These are phyloP conservation scores for Cyclotella choctawhatcheeana DNA, from an alignment of 108 stramenopile genomes.

Conservation along the genomic window DNA sequence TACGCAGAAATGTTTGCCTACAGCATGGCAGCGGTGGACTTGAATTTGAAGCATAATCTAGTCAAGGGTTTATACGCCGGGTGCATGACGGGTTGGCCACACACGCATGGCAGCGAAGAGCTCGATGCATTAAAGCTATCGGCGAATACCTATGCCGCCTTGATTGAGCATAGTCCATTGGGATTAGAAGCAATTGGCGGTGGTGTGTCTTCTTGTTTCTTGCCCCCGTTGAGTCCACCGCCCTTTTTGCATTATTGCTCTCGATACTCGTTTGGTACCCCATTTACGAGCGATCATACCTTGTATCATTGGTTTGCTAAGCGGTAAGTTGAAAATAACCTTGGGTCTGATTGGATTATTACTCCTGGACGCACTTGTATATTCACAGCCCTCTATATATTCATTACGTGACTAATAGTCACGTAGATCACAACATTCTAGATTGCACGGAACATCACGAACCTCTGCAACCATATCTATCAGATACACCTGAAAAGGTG, in stretches of 20 bases:
- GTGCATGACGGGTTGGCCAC: constrained; percentile 61
- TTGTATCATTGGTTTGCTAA: constrained; percentile 56
- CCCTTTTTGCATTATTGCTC: constrained; percentile 64
- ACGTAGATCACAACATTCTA: constrained; percentile 51
- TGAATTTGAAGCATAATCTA: constrained; percentile 48
- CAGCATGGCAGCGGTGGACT: constrained; percentile 49
- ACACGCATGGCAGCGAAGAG: constrained; percentile 26
- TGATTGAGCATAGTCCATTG: constrained; percentile 17
- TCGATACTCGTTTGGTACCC: constrained; percentile 49
- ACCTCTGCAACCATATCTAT: constrained; percentile 38
- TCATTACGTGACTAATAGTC: constrained; percentile 15
- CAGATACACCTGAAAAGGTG: constrained; percentile 30
- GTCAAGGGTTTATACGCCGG: constrained; percentile 48
- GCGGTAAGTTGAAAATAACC: constrained; percentile 8
- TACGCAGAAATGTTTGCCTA: constrained; percentile 65
- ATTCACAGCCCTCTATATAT: neutral
- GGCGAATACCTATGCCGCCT: constrained; percentile 39
- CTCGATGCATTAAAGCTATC: constrained; percentile 27
- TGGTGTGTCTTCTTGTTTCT: constrained; percentile 50
- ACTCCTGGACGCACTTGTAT: neutral
- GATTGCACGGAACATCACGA: constrained; percentile 32
- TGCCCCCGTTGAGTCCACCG: constrained; percentile 46
- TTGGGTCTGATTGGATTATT: neutral
- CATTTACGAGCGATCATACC: constrained; percentile 1
- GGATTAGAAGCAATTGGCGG: constrained; percentile 7